phyloP scores from a whole-genome alignment of 768 basidiomycete genomes.

The Boletus reticuloceps region DNA sequence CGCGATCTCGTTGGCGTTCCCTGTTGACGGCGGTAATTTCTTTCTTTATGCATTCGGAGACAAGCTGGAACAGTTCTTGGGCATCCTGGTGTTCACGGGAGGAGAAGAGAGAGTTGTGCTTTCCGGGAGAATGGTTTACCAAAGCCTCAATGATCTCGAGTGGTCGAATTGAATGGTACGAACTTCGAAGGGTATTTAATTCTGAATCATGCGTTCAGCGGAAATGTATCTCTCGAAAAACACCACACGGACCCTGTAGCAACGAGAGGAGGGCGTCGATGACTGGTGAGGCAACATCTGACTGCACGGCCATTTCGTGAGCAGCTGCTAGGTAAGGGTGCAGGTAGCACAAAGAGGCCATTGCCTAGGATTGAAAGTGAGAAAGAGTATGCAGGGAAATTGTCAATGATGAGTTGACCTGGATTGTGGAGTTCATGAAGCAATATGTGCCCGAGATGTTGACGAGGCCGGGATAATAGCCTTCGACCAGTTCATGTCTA shows the following conservation, averaged over 20 bases:
- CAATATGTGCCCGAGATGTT: slow-evolving; percentile 96
- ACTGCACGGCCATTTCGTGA: slow-evolving; percentile 69
- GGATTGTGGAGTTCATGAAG: slow-evolving; percentile 96
- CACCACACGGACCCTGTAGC: slow-evolving; percentile 52
- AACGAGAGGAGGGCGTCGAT: slow-evolving; percentile 77
- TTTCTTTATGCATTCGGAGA: slow-evolving; percentile 86
- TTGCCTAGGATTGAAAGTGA: slow-evolving; percentile 52
- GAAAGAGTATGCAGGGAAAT: slow-evolving; percentile 4
- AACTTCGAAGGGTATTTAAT: slow-evolving; percentile 59
- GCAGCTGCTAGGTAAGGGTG: slow-evolving; percentile 77
- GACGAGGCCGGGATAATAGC: slow-evolving; percentile 85
- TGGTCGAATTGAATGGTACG: slow-evolving; percentile 67
- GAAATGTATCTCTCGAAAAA: not conserved
- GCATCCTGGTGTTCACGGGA: slow-evolving; percentile 97
- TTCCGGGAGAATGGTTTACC: slow-evolving; percentile 49
- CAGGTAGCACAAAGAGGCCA: slow-evolving; percentile 84
- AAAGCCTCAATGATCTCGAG: slow-evolving; percentile 69
- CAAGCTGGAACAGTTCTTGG: slow-evolving; percentile 94
- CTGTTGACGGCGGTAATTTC: slow-evolving; percentile 73
- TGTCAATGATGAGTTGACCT: slow-evolving; percentile 44
- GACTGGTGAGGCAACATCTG: slow-evolving; percentile 84
- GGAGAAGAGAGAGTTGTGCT: slow-evolving; percentile 65
- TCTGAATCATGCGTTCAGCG: slow-evolving; percentile 38
- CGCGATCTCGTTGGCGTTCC: slow-evolving; percentile 69
- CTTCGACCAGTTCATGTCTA: slow-evolving; percentile 30